A percentile compares a stretch with the other conserved stretches of the same genome.
Conservation (phyloP, 1,284 basidiomycete genomes). For the Microbotryum intermedium region DNA sequence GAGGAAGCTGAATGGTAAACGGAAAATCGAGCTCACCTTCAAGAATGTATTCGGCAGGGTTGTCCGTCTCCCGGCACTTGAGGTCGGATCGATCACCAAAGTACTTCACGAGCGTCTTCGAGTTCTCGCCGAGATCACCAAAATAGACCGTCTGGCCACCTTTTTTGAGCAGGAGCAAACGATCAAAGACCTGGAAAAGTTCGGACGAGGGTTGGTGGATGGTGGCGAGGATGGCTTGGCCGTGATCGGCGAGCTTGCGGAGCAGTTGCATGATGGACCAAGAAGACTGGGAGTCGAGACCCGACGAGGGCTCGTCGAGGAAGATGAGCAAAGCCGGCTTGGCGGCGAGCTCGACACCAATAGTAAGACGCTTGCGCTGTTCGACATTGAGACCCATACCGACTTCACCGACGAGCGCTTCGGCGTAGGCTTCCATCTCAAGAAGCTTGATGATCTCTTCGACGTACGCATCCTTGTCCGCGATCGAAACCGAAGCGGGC, state of each 20-base stretch:
- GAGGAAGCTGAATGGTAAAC: no score
- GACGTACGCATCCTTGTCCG: slow-evolving; percentile 72
- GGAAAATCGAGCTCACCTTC: slow-evolving; percentile 31
- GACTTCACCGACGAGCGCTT: slow-evolving; percentile 67
- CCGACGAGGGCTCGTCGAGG: slow-evolving; percentile 43
- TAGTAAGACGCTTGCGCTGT: slow-evolving; percentile 68
- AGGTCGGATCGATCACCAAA: slow-evolving; percentile 48
- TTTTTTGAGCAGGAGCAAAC: slow-evolving; percentile 44
- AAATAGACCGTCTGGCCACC: slow-evolving; percentile 48
- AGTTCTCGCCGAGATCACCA: slow-evolving; percentile 50
- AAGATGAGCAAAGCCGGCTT: slow-evolving; percentile 65
- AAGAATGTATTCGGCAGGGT: slow-evolving; percentile 44
- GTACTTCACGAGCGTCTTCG: slow-evolving; percentile 46
- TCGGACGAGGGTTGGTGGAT: slow-evolving; percentile 62
- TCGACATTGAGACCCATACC: slow-evolving; percentile 54
- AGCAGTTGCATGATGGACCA: slow-evolving; percentile 76
- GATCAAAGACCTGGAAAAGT: slow-evolving; percentile 57
- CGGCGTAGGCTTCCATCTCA: slow-evolving; percentile 59
- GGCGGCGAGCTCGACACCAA: slow-evolving; percentile 63
- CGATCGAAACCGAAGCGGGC: slow-evolving; percentile 52
- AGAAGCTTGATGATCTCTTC: slow-evolving; percentile 71
- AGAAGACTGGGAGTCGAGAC: slow-evolving; percentile 79
- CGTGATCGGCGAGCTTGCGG: slow-evolving; percentile 66
- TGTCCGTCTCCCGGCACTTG: slow-evolving; percentile 45
- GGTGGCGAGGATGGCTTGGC: slow-evolving; percentile 55